Evolutionary conservation across 2,329 filamentous ascomycete species (phyloP), one percentile per base, ranked within the genome.

Genomic region (Fusarium tanahbumbuense): DNA sequence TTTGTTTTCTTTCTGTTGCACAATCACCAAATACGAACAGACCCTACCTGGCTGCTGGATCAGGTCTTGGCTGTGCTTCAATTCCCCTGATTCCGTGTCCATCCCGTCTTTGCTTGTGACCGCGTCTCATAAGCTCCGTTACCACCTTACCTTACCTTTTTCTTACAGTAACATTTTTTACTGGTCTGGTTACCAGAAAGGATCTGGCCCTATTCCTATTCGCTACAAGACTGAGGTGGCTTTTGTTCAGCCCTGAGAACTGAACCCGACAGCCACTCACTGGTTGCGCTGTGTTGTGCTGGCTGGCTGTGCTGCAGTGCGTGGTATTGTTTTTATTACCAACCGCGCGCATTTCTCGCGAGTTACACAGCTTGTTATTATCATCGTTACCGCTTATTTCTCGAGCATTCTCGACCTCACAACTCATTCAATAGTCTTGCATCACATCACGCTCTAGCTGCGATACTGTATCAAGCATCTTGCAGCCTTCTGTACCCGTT

Each of bases 41-140:
- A 56, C 63, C 70, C 71, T 70, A 68, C 10, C 28, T 28, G 28
- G 28, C 64, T 65, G 67, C 70, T 73, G 68, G 72, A 64, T 70
- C 70, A 67, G 70, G 61, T 60, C 71, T 68, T 47, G 46, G 70
- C 61, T 69, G 67, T 62, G 64, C 54, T 70, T 71, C 40, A 22
- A 54, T 46, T 60, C 71, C 64, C 69, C 68, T 72, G 65, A 70
- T 53, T 60, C 58, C 42, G 42, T 53, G 37, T 50, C 49, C 32
- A 44, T 60, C 56, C 63, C 42, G 59, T 66, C 54, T 49, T 57
- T 63, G 60, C 71, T 68, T 54, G 68, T 67, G 67, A 65, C 67
- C 67, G 63, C 56, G 70, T 70, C 69, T 68, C 68, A 52, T 52
- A 56, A 67, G 25, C n/a, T 52, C 62, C 63, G 46, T 52, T 70